Evolutionary conservation across 148 eudicot genomes (phyloP).

Genomic region (Rhododendron ovatum): DNA sequence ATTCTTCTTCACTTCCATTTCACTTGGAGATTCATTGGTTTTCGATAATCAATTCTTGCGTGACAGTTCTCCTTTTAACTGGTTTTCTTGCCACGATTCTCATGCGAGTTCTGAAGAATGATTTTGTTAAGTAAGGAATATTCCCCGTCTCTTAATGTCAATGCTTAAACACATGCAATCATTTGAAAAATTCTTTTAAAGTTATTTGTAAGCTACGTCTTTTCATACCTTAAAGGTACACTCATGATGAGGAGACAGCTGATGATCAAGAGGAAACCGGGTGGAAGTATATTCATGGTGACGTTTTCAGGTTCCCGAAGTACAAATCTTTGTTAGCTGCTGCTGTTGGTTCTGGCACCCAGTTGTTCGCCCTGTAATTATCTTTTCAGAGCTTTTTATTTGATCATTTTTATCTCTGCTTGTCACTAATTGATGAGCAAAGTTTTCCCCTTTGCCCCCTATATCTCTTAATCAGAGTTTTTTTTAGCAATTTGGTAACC

Average conservation of each 20-base stretch:
- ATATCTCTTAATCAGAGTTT: background rate
- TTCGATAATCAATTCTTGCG: conserved; percentile 64
- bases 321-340: conserved; percentile 69
- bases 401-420: background rate
- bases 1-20: conserved; percentile 57
- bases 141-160: background rate
- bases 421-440: conserved; percentile 10
- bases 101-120: conserved; percentile 70
- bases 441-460: background rate
- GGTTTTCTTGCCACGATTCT: conserved; percentile 68
- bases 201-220: conserved; percentile 22
- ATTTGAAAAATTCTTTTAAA: conserved; percentile 10
- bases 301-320: conserved; percentile 73
- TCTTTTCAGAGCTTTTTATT: background rate
- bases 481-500: background rate
- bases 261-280: conserved; percentile 88
- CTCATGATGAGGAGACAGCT: conserved; percentile 70
- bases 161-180: background rate
- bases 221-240: conserved; percentile 50
- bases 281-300: conserved; percentile 81
- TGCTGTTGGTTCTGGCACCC: conserved; percentile 71
- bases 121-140: conserved; percentile 58
- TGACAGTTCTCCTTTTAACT: conserved; percentile 57
- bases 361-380: conserved; percentile 68
- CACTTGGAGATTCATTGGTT: conserved; percentile 71